Evolutionary conservation across 352 stramenopile genomes (phyloP), one percentile per base, ranked within the genome.

Genomic region (Aphanomyces stellatus): DNA sequence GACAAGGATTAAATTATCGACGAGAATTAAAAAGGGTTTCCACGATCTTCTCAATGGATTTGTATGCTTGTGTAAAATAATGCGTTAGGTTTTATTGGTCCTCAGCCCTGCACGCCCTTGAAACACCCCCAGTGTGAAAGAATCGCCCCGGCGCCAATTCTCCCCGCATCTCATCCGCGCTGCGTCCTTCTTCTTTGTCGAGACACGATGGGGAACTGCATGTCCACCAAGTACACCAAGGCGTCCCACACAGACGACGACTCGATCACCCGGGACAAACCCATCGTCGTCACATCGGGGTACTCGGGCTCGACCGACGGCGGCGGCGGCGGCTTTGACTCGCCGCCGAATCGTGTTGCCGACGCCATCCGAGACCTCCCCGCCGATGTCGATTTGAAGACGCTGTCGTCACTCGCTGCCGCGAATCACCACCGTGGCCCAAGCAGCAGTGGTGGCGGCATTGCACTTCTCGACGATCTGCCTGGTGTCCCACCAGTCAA

Each of bases 131-230:
- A 46, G 37, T 46, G 37, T 46, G 37, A 46, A 46, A n/a, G n/a
- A 46, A 46, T 46, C n/a, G 37, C 11, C 13, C 37, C n/a, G 11
- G 30, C n/a, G n/a, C n/a, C n/a, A n/a, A n/a, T n/a, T n/a, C n/a
- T n/a, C n/a, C n/a, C n/a, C n/a, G n/a, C n/a, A n/a, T n/a, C n/a
- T n/a, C n/a, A n/a, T n/a, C n/a, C n/a, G n/a, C n/a, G n/a, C n/a
- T n/a, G n/a, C n/a, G n/a, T n/a, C n/a, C n/a, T n/a, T n/a, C n/a
- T n/a, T n/a, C n/a, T n/a, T n/a, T n/a, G n/a, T n/a, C n/a, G n/a
- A n/a, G 22, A 24, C 11, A n/a, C n/a, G 19, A 67, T 67, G 60
- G 60, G 60, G 10, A 67, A 67, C 24, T 67, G 60, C 60, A 67
- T 67, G 60, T 40, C 60, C 4, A 33, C 60, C 41, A 67, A 67